Conservation (phyloP, 1,284 basidiomycete genomes). For the Rhizopogon parksii region DNA sequence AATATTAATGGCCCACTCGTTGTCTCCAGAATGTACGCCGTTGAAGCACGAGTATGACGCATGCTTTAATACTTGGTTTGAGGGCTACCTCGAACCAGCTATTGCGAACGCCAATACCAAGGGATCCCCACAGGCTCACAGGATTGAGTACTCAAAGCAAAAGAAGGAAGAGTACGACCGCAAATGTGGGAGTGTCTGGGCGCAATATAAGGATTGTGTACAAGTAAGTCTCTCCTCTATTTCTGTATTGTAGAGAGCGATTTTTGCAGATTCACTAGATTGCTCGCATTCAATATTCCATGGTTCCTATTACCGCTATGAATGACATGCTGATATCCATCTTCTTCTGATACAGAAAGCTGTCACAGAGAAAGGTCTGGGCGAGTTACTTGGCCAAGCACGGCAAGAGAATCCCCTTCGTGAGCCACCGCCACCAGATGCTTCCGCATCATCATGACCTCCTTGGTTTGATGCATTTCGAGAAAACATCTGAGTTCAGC, state of each 20-base stretch:
- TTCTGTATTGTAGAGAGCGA: background rate
- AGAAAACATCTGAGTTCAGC: background rate
- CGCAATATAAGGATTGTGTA: slow-evolving; percentile 73
- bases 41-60: slow-evolving; percentile 86
- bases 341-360: slow-evolving; percentile 51
- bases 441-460: slow-evolving; percentile 9
- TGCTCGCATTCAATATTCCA: background rate
- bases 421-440: slow-evolving; percentile 33
- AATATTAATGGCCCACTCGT: slow-evolving; percentile 55
- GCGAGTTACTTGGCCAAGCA: slow-evolving; percentile 71
- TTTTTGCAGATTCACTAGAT: slow-evolving; percentile 1
- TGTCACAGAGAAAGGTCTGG: slow-evolving; percentile 73
- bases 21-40: slow-evolving; percentile 80
- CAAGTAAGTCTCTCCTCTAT: slow-evolving; percentile 39
- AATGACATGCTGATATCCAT: slow-evolving; percentile 2
- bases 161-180: slow-evolving; percentile 79
- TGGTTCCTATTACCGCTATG: background rate
- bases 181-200: slow-evolving; percentile 78
- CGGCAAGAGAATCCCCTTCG: slow-evolving; percentile 74
- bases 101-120: slow-evolving; percentile 40
- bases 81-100: slow-evolving; percentile 84
- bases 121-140: slow-evolving; percentile 29
- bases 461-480: background rate
- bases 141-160: slow-evolving; percentile 37
- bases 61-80: slow-evolving; percentile 96